Percentiles rank a stretch among this genome's conserved stretches.
phyloP scores from a whole-genome alignment of 495 filamentous ascomycete genomes.

The Aspergillus ellipticus region DNA sequence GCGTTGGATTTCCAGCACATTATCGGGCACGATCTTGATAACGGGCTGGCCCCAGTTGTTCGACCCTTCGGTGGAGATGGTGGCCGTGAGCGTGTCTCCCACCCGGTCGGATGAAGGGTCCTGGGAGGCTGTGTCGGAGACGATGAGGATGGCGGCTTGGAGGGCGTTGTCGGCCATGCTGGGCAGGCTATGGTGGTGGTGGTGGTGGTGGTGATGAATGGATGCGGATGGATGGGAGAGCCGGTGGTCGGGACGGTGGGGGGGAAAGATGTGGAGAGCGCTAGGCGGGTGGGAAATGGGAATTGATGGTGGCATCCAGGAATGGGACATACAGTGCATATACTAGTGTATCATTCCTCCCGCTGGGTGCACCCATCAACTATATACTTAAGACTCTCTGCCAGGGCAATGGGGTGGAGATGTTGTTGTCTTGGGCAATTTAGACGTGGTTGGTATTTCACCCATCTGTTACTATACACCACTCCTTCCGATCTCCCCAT shows the following conservation, averaged over 20 bases:
- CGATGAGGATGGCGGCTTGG: constrained; percentile 68
- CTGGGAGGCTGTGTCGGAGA: constrained; percentile 88
- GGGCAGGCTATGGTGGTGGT: neutral
- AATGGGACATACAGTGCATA: too few relatives aligned
- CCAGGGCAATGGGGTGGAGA: too few relatives aligned
- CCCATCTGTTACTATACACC: constrained; percentile 32
- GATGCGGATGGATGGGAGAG: neutral
- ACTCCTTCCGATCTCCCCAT: constrained; percentile 12
- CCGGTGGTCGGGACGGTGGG: neutral
- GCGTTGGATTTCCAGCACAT: constrained; percentile 67
- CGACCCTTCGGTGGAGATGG: constrained; percentile 60
- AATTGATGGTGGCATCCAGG: too few relatives aligned
- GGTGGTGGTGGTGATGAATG: neutral
- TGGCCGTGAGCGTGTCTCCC: constrained; percentile 56
- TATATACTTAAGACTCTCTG: too few relatives aligned
- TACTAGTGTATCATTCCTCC: too few relatives aligned
- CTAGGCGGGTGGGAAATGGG: too few relatives aligned
- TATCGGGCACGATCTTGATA: constrained; percentile 77
- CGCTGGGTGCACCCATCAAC: too few relatives aligned
- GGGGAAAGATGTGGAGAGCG: neutral
- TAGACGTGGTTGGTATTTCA: too few relatives aligned
- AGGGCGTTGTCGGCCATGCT: constrained; percentile 25
- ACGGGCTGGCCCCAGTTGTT: constrained; percentile 65
- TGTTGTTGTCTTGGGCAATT: neutral
- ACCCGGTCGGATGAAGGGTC: constrained; percentile 79